phyloP scores from a whole-genome alignment of 805 yeast genomes.

The Saturnispora saitoi region DNA sequence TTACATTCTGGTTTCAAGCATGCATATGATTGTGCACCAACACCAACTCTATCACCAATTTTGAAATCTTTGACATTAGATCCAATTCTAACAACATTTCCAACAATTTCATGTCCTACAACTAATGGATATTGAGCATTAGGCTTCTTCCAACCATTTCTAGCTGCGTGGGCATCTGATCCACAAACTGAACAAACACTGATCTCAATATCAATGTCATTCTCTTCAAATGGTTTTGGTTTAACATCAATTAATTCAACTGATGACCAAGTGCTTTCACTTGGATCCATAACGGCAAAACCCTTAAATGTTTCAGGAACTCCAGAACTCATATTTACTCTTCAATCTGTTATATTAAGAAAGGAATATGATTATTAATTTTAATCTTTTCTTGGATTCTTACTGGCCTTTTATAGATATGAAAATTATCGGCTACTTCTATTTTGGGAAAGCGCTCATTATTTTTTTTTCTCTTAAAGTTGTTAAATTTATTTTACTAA shows the following conservation, averaged over 20 bases:
- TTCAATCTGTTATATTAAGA: no score
- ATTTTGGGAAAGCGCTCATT: no score
- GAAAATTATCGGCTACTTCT: no score
- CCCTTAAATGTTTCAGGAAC: constrained; percentile 32
- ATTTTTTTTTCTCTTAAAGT: no score
- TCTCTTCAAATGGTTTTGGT: constrained; percentile 32
- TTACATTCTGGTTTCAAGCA: constrained; percentile 47
- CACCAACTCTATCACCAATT: constrained; percentile 71
- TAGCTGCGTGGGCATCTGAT: constrained; percentile 46
- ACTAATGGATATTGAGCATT: constrained; percentile 27
- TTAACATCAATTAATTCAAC: constrained; percentile 23
- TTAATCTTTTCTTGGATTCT: no score
- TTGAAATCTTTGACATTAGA: constrained; percentile 40
- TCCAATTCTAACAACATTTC: constrained; percentile 53
- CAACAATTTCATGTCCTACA: constrained; percentile 60
- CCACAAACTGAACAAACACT: constrained; percentile 50
- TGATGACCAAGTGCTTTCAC: constrained; percentile 27
- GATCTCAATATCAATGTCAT: constrained; percentile 39
- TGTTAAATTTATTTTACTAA: no score
- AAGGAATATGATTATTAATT: no score
- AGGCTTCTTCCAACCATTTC: constrained; percentile 39
- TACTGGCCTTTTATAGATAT: no score
- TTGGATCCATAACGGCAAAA: constrained; percentile 30
- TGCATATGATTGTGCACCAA: constrained; percentile 61
- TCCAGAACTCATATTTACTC: constrained; percentile 9